These are phyloP conservation scores for Candida nitratophila DNA, from an alignment of 805 yeast species.

Conservation along the genomic window DNA sequence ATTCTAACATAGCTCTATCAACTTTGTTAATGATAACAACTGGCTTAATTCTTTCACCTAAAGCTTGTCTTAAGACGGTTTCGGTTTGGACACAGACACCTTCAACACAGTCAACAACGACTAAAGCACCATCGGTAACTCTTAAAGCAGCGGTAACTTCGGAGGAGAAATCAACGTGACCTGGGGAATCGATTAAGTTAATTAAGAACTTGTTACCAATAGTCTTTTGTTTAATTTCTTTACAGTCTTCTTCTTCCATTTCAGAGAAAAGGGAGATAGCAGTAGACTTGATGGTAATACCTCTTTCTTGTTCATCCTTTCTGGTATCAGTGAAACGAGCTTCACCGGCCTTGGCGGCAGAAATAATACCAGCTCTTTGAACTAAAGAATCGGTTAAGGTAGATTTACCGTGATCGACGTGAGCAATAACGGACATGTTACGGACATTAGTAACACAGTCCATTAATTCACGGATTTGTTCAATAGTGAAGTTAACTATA, in stretches of 20 bases:
- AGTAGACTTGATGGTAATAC: slow-evolving; percentile 98
- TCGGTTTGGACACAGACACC: slow-evolving; percentile 99
- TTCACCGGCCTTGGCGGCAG: slow-evolving; percentile 99
- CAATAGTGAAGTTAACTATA: slow-evolving; percentile 54
- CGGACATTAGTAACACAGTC: slow-evolving; percentile 99
- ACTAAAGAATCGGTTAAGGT: slow-evolving; percentile 98
- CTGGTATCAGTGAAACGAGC: slow-evolving; percentile 99
- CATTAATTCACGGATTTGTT: slow-evolving; percentile 98
- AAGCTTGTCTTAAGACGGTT: slow-evolving; percentile 98
- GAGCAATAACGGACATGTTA: slow-evolving; percentile 99
- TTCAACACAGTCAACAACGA: slow-evolving; percentile 98
- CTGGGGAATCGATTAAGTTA: slow-evolving; percentile 99
- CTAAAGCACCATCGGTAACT: slow-evolving; percentile 99
- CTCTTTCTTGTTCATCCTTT: slow-evolving; percentile 99
- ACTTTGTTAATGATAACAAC: slow-evolving; percentile 98
- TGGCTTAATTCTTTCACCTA: slow-evolving; percentile 99
- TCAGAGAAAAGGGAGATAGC: slow-evolving; percentile 94
- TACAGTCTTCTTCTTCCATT: slow-evolving; percentile 77
- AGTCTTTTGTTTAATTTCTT: slow-evolving; percentile 87
- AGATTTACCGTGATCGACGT: slow-evolving; percentile 99
- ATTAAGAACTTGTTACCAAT: slow-evolving; percentile 92
- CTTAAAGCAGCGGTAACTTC: slow-evolving; percentile 99
- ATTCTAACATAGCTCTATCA: slow-evolving; percentile 98
- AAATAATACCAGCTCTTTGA: slow-evolving; percentile 98
- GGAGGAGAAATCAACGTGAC: slow-evolving; percentile 99